Conservation (phyloP, 2,329 filamentous ascomycete genomes). For the Cytospora paraplurivora region DNA sequence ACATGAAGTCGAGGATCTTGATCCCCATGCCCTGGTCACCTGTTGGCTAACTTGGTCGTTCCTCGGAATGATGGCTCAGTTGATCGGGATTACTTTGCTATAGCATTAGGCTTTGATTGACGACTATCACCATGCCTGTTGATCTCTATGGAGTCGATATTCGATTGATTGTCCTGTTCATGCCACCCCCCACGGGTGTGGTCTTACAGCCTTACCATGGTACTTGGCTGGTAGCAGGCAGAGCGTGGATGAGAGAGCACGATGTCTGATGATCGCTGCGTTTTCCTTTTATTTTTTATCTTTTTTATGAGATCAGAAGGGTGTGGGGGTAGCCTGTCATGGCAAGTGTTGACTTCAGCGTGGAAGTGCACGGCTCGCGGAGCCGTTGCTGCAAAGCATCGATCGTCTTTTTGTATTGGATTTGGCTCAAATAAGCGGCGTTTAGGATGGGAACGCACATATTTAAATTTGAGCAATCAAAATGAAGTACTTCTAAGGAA, state of each 20-base stretch:
- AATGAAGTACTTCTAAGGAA: not conserved
- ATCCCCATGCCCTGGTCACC: constrained; percentile 97
- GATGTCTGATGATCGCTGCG: not conserved
- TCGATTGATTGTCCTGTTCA: too few relatives aligned
- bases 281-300: too few relatives aligned
- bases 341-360: not conserved
- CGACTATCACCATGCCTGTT: not conserved
- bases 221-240: not conserved
- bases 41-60: constrained; percentile 61
- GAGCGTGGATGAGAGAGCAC: not conserved
- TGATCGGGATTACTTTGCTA: not conserved
- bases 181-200: too few relatives aligned
- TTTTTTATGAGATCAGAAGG: not conserved
- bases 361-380: not conserved
- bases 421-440: not conserved
- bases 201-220: not conserved
- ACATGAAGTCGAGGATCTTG: constrained; percentile 91
- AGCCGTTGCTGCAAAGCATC: too few relatives aligned
- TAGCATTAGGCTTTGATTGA: not conserved
- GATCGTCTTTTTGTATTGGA: not conserved
- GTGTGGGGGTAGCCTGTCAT: not conserved
- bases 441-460: not conserved
- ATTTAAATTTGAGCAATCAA: not conserved
- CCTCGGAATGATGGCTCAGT: not conserved
- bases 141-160: not conserved